phyloP scores from a whole-genome alignment of 148 eudicot genomes.

The Salicornia ramosissima region DNA sequence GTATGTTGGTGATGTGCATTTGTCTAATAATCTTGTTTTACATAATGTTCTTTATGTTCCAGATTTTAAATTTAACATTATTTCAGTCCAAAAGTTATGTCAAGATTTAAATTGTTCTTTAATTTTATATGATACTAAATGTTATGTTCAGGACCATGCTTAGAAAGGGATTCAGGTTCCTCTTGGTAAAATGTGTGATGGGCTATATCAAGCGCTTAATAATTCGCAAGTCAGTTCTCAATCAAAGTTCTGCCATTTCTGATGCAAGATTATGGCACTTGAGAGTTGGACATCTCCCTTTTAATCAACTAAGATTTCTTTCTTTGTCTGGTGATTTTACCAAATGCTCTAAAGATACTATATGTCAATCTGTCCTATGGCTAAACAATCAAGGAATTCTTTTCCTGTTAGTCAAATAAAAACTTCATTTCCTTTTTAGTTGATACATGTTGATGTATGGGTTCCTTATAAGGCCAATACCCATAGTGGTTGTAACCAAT shows the following conservation, averaged over 20 bases:
- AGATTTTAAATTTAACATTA: background rate
- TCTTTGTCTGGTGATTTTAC: background rate
- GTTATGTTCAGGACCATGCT: background rate
- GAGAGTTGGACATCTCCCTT: background rate
- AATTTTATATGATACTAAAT: background rate
- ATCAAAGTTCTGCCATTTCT: background rate
- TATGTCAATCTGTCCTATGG: background rate
- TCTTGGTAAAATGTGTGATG: no score
- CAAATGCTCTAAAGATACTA: background rate
- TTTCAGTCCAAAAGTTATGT: background rate
- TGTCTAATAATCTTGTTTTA: background rate
- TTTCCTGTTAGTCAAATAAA: background rate
- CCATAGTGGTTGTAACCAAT: background rate
- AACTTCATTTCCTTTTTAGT: background rate
- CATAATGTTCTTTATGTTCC: background rate
- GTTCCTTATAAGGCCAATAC: background rate
- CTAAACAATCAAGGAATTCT: background rate
- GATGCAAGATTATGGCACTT: background rate
- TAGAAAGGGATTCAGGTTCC: background rate
- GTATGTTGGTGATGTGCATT: background rate
- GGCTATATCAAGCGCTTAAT: background rate
- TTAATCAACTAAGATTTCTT: background rate
- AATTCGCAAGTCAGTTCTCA: background rate
- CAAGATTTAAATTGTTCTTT: background rate
- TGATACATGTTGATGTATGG: background rate